phyloP scores from a whole-genome alignment of 2,329 filamentous ascomycete genomes.

The Epichloe brachyelytri region DNA sequence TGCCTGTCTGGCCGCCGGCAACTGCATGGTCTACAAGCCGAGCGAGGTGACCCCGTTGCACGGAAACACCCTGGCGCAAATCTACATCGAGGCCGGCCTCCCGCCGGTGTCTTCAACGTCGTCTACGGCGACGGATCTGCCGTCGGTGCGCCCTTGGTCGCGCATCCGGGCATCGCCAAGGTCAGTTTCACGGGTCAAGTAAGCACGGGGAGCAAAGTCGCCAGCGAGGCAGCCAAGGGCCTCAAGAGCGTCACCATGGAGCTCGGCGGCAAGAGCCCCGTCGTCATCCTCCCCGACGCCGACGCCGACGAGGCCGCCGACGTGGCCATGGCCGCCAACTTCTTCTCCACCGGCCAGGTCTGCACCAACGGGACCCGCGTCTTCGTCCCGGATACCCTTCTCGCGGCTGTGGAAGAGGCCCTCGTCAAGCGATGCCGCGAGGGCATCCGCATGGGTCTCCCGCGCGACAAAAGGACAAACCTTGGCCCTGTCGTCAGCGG shows the following conservation, averaged over 20 bases:
- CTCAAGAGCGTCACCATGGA: slow-evolving; percentile 95
- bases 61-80: slow-evolving; percentile 57
- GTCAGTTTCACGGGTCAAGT: slow-evolving; percentile 87
- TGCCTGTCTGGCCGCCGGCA: slow-evolving; percentile 72
- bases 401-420: slow-evolving; percentile 52
- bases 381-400: slow-evolving; percentile 58
- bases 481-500: slow-evolving; percentile 73
- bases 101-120: slow-evolving; percentile 76
- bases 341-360: slow-evolving; percentile 82
- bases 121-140: slow-evolving; percentile 63
- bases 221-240: slow-evolving; percentile 56
- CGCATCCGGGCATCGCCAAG: slow-evolving; percentile 63
- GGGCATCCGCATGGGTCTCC: slow-evolving; percentile 64
- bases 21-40: slow-evolving; percentile 85
- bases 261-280: slow-evolving; percentile 73
- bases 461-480: slow-evolving; percentile 62
- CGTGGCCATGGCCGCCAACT: slow-evolving; percentile 87
- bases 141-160: slow-evolving; percentile 62
- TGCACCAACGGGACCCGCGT: slow-evolving; percentile 89
- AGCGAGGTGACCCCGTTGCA: slow-evolving; percentile 83
- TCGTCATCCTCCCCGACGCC: slow-evolving; percentile 69
- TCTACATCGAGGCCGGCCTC: slow-evolving; percentile 67
- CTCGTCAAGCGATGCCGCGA: slow-evolving; percentile 40
- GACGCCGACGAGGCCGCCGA: slow-evolving; percentile 71
- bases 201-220: slow-evolving; percentile 70